Base-by-base conservation (phyloP, 306 rosid genomes). In the Notholithocarpus densiflorus region DNA sequence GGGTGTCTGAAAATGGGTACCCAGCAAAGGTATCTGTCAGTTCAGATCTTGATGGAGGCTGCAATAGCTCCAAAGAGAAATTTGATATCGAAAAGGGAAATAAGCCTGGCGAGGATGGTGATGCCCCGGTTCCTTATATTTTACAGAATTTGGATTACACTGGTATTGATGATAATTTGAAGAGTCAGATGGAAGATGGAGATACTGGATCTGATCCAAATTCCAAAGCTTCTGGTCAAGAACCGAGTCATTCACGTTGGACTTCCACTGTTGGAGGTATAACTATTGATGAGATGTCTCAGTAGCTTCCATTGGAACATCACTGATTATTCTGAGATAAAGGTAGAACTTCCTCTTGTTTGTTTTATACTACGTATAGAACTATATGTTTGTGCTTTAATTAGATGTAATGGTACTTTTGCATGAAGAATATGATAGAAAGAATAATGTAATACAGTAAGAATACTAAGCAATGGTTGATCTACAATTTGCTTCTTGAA, bases 111-210 rank as follows among this genome's bases (percentile, higher is more conserved):
- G 89, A 87, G 82, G 91, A 89, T 68, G 82, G 78, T 23, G 70
- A 27, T 40, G 45, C 76, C 84, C 24, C 57, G 45, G 75, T 86
- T 80, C 97, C 94, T 12, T 52, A 26, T 51, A 84, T 89, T 57
- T 75, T 92, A 75, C 83, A 87, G 73, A 86, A 91, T 65, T 76
- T 94, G 88, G 97, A 91, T 80, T 87, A 87, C 45, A 73, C 5
- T 23, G 89, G 79, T 69, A 56, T 91, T 24, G 89, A 88, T 37
- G 94, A 88, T 75, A n/a, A 68, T 48, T 51, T 74, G 57, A 92
- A 82, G 80, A 80, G 56, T 72, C 86, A 86, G 60, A 78, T 64
- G 7, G 89, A 84, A 55, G 81, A 74, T 70, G 80, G 71, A 64
- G 89, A 82, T 10, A 54, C 43, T 27, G 4, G 20, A 70, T 85